Evolutionary conservation across 208 protist genomes (phyloP).

Genomic region (Tritrichomonas musculus): DNA sequence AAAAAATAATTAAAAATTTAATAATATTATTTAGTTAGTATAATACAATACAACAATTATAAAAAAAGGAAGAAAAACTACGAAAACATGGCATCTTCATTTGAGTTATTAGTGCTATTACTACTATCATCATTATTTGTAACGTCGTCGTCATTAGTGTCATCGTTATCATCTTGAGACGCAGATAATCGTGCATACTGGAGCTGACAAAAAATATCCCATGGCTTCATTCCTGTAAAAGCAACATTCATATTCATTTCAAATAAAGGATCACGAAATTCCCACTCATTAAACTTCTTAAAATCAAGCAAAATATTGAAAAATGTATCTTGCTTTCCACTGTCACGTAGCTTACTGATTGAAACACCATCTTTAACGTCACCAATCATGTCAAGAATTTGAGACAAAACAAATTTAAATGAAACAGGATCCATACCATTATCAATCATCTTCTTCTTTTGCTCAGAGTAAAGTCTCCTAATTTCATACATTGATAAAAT

Average conservation of each 20-base stretch:
- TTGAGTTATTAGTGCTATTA: too few relatives aligned
- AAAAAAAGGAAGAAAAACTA: too few relatives aligned
- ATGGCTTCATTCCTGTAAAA: background rate
- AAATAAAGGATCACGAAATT: background rate
- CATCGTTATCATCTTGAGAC: background rate
- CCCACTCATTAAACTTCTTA: constrained; percentile 1
- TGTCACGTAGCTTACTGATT: background rate
- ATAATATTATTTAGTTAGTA: too few relatives aligned
- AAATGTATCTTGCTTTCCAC: background rate
- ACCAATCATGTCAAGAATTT: background rate
- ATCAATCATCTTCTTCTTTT: background rate
- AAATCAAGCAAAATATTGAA: background rate
- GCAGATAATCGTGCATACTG: background rate
- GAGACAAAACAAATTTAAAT: background rate
- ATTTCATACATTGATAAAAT: background rate
- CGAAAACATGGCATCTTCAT: too few relatives aligned
- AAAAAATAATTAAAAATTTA: too few relatives aligned
- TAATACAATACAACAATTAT: too few relatives aligned
- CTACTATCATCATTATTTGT: too few relatives aligned
- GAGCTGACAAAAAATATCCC: background rate
- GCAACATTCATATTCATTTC: background rate
- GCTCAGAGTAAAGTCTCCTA: background rate
- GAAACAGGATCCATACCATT: background rate
- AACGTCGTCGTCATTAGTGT: too few relatives aligned
- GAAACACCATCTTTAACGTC: background rate